A percentile compares a stretch with the other conserved stretches of the same genome.
These are phyloP conservation scores for Hanseniaspora opuntiae DNA, from an alignment of 805 yeast genomes.

Conservation along the genomic window DNA sequence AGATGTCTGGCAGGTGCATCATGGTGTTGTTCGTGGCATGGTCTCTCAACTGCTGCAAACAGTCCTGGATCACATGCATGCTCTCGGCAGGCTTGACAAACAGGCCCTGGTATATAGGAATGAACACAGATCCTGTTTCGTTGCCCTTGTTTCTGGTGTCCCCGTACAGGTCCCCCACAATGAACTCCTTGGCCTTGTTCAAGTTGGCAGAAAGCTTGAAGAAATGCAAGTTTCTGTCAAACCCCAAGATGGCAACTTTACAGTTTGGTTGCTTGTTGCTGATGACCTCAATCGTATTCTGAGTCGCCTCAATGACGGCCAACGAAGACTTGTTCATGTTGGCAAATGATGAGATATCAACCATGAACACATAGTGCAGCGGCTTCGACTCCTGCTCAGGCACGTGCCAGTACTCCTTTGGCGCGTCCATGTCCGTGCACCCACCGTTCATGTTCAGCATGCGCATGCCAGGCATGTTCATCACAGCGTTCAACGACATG, in stretches of 20 bases:
- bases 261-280: constrained; percentile 28
- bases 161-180: constrained; percentile 45
- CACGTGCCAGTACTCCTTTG: constrained; percentile 50
- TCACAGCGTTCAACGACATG: constrained; percentile 51
- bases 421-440: constrained; percentile 73
- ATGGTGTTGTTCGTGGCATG: constrained; percentile 29
- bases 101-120: constrained; percentile 67
- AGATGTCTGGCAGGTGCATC: constrained; percentile 35
- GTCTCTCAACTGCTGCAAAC: constrained; percentile 35
- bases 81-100: constrained; percentile 70
- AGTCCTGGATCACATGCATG: constrained; percentile 46
- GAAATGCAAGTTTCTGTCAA: constrained; percentile 58
- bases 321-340: constrained; percentile 41
- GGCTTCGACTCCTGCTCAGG: constrained; percentile 32
- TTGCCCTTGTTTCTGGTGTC: constrained; percentile 37
- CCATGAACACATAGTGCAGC: constrained; percentile 55
- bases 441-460: constrained; percentile 74
- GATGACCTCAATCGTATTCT: constrained; percentile 35
- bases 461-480: constrained; percentile 36
- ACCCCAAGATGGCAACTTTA: constrained; percentile 60
- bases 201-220: constrained; percentile 49
- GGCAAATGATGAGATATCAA: constrained; percentile 55
- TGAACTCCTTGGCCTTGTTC: constrained; percentile 43
- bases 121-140: constrained; percentile 31
- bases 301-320: constrained; percentile 56